Base-by-base conservation (phyloP, 768 basidiomycete genomes). In the Russula abietina region DNA sequence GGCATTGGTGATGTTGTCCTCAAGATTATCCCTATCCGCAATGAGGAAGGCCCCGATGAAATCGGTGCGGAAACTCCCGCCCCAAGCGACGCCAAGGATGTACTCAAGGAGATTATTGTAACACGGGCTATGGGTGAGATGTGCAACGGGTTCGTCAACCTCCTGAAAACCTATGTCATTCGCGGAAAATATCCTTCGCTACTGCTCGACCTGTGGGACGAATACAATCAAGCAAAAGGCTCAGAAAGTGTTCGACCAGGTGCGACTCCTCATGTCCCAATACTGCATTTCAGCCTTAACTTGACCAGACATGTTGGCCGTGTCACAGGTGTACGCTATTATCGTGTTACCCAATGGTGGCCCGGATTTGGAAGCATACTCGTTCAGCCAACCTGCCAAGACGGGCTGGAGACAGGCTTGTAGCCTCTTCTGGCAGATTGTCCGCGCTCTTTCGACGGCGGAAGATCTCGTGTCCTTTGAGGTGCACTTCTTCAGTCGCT, bases 281-380 rank as follows among this genome's bases (percentile, higher is more conserved):
- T n/a, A 45, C 14, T 14, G 3, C n/a, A 30, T 26, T 22, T 32
- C 43, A 33, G 61, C n/a, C 49, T 57, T 46, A 41, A 55, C 56
- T 52, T 62, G 62, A 59, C 50, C 65, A 95, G 94, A 91, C 72
- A 81, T 80, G 2, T 90, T 98, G 72, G 76, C 80, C 9, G 77
- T 86, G 17, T 81, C 83, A 0, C 97, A 98, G 72, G 76, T 83
- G 22, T 99, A 98, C 73, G 89, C 87, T 3, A 86, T 99, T 68
- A 88, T 99, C 61, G 86, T 97, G 19, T 79, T 98, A 54, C 87
- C 89, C 0, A 90, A 98, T 70, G 93, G 89, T 24, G 97, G 97
- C 0, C 82, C 84, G 2, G 97, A 98, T 73, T 79, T 99, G 36
- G 97, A 99, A 72, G 80, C 87, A 6, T 95, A 88, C 74, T 78